Percentiles rank a stretch among this genome's conserved stretches.
phyloP scores from a whole-genome alignment of 495 filamentous ascomycete species.

The Glarea lozoyensis region DNA sequence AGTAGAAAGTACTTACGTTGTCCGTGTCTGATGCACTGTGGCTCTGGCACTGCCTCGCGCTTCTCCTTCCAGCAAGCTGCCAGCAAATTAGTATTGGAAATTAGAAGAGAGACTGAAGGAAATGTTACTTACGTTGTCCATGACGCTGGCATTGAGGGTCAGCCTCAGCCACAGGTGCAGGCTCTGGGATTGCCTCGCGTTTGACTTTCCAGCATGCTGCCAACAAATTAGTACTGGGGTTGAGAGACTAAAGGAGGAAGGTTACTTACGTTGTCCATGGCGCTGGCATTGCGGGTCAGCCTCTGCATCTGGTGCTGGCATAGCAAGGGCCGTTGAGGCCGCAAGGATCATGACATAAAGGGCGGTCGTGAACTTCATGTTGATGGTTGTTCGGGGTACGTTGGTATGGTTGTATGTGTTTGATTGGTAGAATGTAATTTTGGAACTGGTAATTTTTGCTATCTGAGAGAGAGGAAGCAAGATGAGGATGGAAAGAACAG shows the following conservation, averaged over 20 bases:
- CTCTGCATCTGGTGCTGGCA: constrained; percentile 16
- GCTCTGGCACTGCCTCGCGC: constrained; percentile 16
- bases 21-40: not conserved
- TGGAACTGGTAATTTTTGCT: not conserved
- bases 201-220: too few relatives aligned
- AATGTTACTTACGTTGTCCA: constrained; percentile 7
- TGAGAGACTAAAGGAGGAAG: too few relatives aligned
- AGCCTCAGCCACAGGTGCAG: too few relatives aligned
- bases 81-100: constrained; percentile 6
- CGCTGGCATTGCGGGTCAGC: constrained; percentile 16
- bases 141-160: constrained; percentile 3
- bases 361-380: constrained; percentile 31
- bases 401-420: not conserved
- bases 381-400: not conserved
- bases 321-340: constrained; percentile 18
- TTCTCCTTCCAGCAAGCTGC: not conserved
- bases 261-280: constrained; percentile 16
- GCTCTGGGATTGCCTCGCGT: constrained; percentile 19
- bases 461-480: not conserved
- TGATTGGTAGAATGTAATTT: not conserved
- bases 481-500: not conserved
- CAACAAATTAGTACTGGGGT: too few relatives aligned
- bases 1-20: too few relatives aligned
- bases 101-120: constrained; percentile 12
- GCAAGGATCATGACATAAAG: constrained; percentile 25